phyloP scores from a whole-genome alignment of 768 basidiomycete species.

The Amanita subjunquillea region DNA sequence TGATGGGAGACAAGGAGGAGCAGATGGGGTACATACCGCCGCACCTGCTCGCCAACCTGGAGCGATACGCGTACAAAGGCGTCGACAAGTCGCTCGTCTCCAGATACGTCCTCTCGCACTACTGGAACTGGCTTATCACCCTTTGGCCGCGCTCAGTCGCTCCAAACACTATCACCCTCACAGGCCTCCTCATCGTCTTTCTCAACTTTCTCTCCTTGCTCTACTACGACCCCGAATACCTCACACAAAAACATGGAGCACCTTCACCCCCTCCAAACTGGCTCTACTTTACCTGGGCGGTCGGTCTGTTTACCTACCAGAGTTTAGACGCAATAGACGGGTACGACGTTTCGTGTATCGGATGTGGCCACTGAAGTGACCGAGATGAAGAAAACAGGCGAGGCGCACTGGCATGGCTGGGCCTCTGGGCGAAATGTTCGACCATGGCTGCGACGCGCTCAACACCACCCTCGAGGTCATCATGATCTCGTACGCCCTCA shows the following conservation, averaged over 20 bases:
- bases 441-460: constrained; percentile 95
- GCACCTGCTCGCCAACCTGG: constrained; percentile 45
- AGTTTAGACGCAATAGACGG: constrained; percentile 84
- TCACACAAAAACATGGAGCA: constrained; percentile 55
- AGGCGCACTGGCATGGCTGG: constrained; percentile 96
- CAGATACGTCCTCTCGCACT: constrained; percentile 68
- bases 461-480: constrained; percentile 93
- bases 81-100: constrained; percentile 54
- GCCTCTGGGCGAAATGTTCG: constrained; percentile 95
- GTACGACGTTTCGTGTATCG: constrained; percentile 28
- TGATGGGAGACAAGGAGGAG: background rate
- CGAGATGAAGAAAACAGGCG: constrained; percentile 73
- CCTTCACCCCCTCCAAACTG: constrained; percentile 57
- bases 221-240: constrained; percentile 73
- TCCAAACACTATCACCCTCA: constrained; percentile 87
- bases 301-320: constrained; percentile 89
- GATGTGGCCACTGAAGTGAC: background rate
- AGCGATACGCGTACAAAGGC: constrained; percentile 45
- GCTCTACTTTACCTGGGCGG: constrained; percentile 90
- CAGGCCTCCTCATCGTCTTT: constrained; percentile 72
- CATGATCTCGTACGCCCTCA: constrained; percentile 74
- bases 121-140: constrained; percentile 88
- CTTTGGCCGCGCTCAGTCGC: constrained; percentile 80
- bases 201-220: constrained; percentile 78
- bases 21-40: background rate